Conservation (phyloP, 1,139 yeast species). For the Dujonia santamariae region DNA sequence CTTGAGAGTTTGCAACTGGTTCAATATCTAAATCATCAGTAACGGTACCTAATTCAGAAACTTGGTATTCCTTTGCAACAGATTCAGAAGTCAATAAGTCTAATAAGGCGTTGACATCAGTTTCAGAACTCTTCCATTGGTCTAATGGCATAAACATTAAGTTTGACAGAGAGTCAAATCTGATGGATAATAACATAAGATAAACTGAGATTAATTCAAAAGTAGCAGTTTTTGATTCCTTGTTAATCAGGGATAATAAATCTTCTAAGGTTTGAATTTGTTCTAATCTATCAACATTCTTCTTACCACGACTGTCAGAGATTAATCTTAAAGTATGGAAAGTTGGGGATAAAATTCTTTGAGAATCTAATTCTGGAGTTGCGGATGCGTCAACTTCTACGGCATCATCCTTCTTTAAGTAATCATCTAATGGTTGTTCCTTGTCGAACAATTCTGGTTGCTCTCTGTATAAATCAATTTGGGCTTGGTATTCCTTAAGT, state of each 20-base stretch:
- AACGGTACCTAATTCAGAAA: conserved; percentile 71
- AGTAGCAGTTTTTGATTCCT: conserved; percentile 15
- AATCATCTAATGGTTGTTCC: conserved; percentile 39
- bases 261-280: conserved; percentile 73
- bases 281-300: conserved; percentile 81
- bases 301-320: conserved; percentile 92
- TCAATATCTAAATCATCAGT: conserved; percentile 80
- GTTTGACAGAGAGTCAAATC: conserved; percentile 76
- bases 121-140: conserved; percentile 74
- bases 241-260: conserved; percentile 47
- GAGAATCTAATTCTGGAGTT: conserved; percentile 17
- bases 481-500: conserved; percentile 60
- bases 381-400: conserved; percentile 14
- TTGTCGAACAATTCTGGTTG: conserved; percentile 73
- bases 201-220: conserved; percentile 79
- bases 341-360: conserved; percentile 43
- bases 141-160: conserved; percentile 74
- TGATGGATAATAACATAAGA: conserved; percentile 79
- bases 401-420: conserved; percentile 25
- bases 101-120: conserved; percentile 62
- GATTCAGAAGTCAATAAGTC: conserved; percentile 63
- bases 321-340: conserved; percentile 74
- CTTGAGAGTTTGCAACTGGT: conserved; percentile 63
- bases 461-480: conserved; percentile 58
- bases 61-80: conserved; percentile 47